Base-by-base conservation (phyloP, 768 basidiomycete genomes). In the Agrocybe chaxingu region DNA sequence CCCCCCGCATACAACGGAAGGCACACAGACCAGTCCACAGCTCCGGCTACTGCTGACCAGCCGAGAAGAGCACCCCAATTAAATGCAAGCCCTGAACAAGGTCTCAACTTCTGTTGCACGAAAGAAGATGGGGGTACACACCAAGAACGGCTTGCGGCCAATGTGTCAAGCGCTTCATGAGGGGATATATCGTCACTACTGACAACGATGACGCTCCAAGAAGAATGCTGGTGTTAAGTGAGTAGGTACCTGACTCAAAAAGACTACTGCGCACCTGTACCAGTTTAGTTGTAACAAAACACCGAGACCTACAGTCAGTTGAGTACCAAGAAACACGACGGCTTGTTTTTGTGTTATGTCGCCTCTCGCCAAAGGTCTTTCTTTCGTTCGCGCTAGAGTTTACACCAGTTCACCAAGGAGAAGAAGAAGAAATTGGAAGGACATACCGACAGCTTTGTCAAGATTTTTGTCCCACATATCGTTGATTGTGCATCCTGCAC, bases 81-180 rank as follows among this genome's bases (percentile, higher is more conserved):
- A 68, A 95, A 99, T 0, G 95, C 85, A 41, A 98, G 77, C 8
- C 95, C 94, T 95, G 59, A 9, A 41, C 3, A 35, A 47, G 31
- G 8, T 47, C 4, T 48, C 6, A 35, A 35, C 43, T 13, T 32
- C 38, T 38, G 45, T 19, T 7, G 30, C 31, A 13, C 18, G 41
- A 32, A 18, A 33, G 40, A 32, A 3, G 45, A 38, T n/a, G 47
- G 19, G 31, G 24, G 36, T 36, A 61, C 82, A 51, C 52, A 92
- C 95, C 96, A 16, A 99, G 85, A 29, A 97, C 87, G 36, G 90
- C 85, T 63, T 99, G 97, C 1, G 97, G 97, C 91, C 96, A 99
- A 64, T 98, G 76, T 0, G 97, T 99, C 36, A 97, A 70, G 10
- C 97, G 81, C 67, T 99, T 99, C 97, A 99, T 98, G 56, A 96